phyloP scores from a whole-genome alignment of 2,329 filamentous ascomycete species.

The Diaporthe eres region DNA sequence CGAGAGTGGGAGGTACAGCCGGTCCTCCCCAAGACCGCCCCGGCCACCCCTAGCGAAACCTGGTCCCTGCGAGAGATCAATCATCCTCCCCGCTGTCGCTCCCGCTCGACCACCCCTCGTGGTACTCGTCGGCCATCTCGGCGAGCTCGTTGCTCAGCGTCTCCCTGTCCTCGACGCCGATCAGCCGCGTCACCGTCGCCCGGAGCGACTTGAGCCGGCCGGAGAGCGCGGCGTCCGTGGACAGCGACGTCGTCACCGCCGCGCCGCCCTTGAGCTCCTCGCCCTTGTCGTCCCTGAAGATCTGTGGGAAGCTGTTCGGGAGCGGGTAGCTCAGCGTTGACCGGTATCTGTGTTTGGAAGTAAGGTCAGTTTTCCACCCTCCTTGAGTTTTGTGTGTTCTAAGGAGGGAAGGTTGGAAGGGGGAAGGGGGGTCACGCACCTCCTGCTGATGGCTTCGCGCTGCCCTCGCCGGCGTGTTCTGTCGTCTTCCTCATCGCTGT shows the following conservation, averaged over 20 bases:
- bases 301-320: conserved; percentile 85
- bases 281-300: conserved; percentile 69
- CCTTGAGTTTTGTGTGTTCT: no score
- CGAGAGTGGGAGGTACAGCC: neutral
- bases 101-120: conserved; percentile 87
- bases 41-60: neutral
- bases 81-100: conserved; percentile 79
- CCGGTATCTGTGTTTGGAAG: conserved; percentile 59
- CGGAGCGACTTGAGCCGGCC: conserved; percentile 77
- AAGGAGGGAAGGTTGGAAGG: neutral
- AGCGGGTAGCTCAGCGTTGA: conserved; percentile 77
- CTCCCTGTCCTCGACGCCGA: conserved; percentile 86
- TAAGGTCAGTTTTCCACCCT: conserved; percentile 40
- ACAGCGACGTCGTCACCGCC: conserved; percentile 72
- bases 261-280: conserved; percentile 56
- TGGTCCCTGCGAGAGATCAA: conserved; percentile 26
- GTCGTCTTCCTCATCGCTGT: conserved; percentile 47
- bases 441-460: conserved; percentile 48
- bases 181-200: conserved; percentile 71
- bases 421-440: neutral
- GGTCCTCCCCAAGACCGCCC: neutral
- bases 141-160: conserved; percentile 84
- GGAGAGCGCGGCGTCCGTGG: conserved; percentile 82
- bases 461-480: conserved; percentile 45
- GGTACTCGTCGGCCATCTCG: conserved; percentile 88